A percentile compares a stretch with the other conserved stretches of the same genome.
Conservation (phyloP, 2,329 filamentous ascomycete species). For the Colletotrichum navitas region DNA sequence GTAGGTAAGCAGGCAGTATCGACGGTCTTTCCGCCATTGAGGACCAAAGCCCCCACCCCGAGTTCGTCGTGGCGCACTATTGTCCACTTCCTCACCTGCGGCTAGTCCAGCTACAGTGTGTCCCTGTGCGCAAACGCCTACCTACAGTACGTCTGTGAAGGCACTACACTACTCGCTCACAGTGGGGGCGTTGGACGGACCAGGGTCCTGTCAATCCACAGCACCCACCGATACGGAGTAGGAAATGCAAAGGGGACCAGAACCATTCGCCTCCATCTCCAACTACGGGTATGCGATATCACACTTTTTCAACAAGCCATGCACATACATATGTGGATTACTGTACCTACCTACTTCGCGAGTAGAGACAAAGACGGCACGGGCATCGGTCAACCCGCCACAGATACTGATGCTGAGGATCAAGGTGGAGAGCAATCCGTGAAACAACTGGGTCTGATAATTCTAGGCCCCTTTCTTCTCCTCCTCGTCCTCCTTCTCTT, state of each 20-base stretch:
- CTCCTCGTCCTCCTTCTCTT: not conserved
- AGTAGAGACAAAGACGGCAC: not conserved
- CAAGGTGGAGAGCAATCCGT: conserved; percentile 13
- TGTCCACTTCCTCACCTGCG: conserved; percentile 19
- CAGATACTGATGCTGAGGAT: not conserved
- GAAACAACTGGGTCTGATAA: conserved; percentile 8
- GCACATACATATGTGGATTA: not conserved
- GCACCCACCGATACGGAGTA: not conserved
- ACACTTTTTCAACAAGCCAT: not conserved
- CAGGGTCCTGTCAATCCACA: conserved; percentile 36
- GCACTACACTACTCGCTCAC: not conserved
- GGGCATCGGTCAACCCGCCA: not conserved
- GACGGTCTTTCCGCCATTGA: conserved; percentile 20
- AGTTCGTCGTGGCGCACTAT: conserved; percentile 9
- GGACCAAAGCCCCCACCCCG: conserved; percentile 20
- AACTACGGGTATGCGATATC: not conserved
- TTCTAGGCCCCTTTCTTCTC: conserved; percentile 19
- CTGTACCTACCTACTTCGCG: too few relatives aligned
- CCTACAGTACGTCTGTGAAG: too few relatives aligned
- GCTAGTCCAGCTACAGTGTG: conserved; percentile 28
- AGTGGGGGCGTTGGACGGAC: conserved; percentile 6
- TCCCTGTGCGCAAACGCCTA: not conserved
- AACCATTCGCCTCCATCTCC: not conserved
- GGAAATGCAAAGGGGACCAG: not conserved
- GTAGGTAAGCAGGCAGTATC: not conserved